A percentile compares a stretch with the other conserved stretches of the same genome.
Conservation (phyloP, 306 rosid species). For the Prinsepia uniflora region DNA sequence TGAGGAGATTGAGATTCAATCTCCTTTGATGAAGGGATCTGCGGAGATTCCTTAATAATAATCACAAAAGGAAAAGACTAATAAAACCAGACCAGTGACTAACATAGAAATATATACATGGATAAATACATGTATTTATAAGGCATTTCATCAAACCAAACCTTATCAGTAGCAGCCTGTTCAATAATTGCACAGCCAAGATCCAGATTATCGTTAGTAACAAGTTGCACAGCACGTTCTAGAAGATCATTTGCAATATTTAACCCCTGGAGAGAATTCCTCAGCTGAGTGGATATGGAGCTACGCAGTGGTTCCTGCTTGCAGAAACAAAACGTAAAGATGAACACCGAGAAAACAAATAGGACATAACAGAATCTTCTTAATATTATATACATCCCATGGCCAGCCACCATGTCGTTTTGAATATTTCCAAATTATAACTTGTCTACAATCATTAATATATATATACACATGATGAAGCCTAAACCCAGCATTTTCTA, state of each 20-base stretch:
- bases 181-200: constrained; percentile 97
- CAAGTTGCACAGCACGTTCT: constrained; percentile 93
- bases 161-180: constrained; percentile 97
- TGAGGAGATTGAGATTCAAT: too few species aligned
- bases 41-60: too few species aligned
- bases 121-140: constrained; percentile 1
- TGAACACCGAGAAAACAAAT: neutral
- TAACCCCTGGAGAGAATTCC: constrained; percentile 74
- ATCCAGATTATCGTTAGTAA: constrained; percentile 95
- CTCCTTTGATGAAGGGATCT: too few species aligned
- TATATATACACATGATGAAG: neutral
- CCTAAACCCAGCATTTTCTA: neutral
- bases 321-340: constrained; percentile 23
- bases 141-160: constrained; percentile 31
- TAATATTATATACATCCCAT: neutral
- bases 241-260: constrained; percentile 59
- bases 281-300: constrained; percentile 75
- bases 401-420: neutral
- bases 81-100: neutral
- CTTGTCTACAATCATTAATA: neutral
- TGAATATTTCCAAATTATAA: neutral
- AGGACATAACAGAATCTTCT: neutral
- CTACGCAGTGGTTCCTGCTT: constrained; percentile 80
- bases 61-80: neutral
- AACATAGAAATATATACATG: neutral